These are phyloP conservation scores for Anethum foeniculum DNA, from an alignment of 140 eudicot genomes.

Conservation along the genomic window DNA sequence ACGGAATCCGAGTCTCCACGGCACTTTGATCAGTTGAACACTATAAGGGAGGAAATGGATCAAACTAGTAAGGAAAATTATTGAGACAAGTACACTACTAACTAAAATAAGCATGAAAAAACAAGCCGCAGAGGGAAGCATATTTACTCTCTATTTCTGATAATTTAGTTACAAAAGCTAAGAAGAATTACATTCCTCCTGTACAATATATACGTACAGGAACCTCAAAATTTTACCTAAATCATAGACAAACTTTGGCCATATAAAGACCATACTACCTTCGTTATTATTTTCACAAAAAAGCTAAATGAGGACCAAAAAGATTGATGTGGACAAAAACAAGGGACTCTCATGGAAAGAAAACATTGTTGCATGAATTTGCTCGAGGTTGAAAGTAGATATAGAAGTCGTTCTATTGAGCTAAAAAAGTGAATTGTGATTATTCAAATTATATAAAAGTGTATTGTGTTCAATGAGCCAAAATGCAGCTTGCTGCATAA, in stretches of 20 bases:
- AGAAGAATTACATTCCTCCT: background rate
- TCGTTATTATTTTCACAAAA: background rate
- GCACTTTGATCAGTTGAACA: slow-evolving; percentile 5
- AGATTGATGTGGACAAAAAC: too few relatives aligned
- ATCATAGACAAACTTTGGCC: background rate
- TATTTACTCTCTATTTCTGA: background rate
- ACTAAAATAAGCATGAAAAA: background rate
- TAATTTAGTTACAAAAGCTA: background rate
- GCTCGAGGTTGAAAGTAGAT: background rate
- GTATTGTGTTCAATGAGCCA: background rate
- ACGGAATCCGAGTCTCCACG: background rate
- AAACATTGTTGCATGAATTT: background rate
- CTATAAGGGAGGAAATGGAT: background rate
- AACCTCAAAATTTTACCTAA: background rate
- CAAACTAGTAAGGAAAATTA: background rate
- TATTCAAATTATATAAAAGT: background rate
- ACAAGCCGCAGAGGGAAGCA: background rate
- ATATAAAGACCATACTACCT: background rate
- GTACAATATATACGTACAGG: background rate
- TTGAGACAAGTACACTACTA: slow-evolving; percentile 1
- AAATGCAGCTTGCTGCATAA: background rate
- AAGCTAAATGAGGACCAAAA: background rate
- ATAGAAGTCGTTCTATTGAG: background rate
- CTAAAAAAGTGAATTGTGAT: background rate
- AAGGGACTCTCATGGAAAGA: background rate